Evolutionary conservation across 176 grass and related monocot genomes (phyloP), one percentile per base, ranked within the genome.

Genomic region (Carex parvula): DNA sequence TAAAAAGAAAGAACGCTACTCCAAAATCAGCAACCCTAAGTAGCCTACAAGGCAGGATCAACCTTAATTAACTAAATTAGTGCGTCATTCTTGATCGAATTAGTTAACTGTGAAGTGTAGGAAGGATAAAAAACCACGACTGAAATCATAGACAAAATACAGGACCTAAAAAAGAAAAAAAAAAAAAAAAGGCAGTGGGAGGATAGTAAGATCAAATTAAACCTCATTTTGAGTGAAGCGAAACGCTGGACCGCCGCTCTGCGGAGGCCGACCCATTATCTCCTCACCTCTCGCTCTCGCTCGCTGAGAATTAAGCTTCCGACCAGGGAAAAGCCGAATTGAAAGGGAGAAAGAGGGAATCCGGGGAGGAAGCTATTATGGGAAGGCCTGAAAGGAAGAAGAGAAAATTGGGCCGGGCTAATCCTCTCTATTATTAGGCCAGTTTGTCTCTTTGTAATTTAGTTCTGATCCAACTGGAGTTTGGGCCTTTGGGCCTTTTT

Each of bases 141-240:
- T 26, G 33, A 20, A 21, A 54, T 79, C 7, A 46, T n/a, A 79
- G 63, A 41, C 10, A 37, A 64, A 63, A 70, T 56, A 62, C 18
- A 56, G 11, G 41, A 72, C 17, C 46, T 67, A 70, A 60, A 60
- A 37, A 9, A 10, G 72, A 35, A 20, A 65, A 20, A 71, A 66
- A n/a, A 30, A 33, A 22, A 56, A 8, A 14, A 70, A 37, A 22
- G 6, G 12, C 24, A 32, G 30, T 7, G 15, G 60, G 12, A 16
- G 6, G 3, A 80, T 46, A 33, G 17, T 17, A 60, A 17, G 39
- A 14, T 8, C 5, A 87, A 60, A 57, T 33, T 6, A 17, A 79
- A 94, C 94, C 92, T 97, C 94, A 63, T 89, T 79, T 60, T 89
- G 94, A 16, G 86, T 89, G 90, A 97, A 97, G 26, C 94, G 90